Evolutionary conservation across 2,329 filamentous ascomycete species (phyloP), one percentile per base, ranked within the genome.

Genomic region (Cladophialophora carrionii): DNA sequence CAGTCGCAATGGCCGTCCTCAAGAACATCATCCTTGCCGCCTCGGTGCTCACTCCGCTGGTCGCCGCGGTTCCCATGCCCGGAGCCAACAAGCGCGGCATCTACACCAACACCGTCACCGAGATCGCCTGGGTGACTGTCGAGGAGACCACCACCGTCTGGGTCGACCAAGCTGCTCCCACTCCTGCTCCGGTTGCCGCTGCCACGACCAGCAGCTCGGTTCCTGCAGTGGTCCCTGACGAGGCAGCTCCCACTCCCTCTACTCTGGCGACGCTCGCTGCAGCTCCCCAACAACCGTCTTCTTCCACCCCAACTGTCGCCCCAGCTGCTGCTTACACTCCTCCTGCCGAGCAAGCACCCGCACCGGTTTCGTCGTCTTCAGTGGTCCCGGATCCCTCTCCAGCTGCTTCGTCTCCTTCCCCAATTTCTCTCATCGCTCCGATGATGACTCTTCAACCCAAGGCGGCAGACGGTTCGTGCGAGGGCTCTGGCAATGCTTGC

Each of bases 401-500:
- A 2, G 57, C 61, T 43, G 51, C 52, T 14, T 41, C 49, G 52
- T 12, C 65, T 31, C 12, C 37, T 14, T 43, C 57, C 24, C 14
- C 66, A 2, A n/a, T 51, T 41, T 57, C 63, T 26, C 34, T 62
- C 14, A 17, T 55, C 51, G 57, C 53, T 20, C 17, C 65, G 41
- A 41, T 51, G 22, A 53, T 57, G 41, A 54, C 54, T 49, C 43
- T 63, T 5, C 49, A 59, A 52, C 29, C 65, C 34, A 61, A 58
- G 29, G 63, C 53, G 29, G 56, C 57, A 12, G 61, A 60, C 32
- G 75, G 73, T 31, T 67, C 69, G 32, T 76, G 74, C 55, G 70
- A 73, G 29, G 64, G 75, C n/a, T 29, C 56, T 8, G 79, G 76
- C 56, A 72, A 73, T 31, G 75, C 71, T 32, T 81, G 76, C 79